Percentiles rank a stretch among this genome's conserved stretches.
Conservation (phyloP, 768 basidiomycete species). For the Obba rivulosa region DNA sequence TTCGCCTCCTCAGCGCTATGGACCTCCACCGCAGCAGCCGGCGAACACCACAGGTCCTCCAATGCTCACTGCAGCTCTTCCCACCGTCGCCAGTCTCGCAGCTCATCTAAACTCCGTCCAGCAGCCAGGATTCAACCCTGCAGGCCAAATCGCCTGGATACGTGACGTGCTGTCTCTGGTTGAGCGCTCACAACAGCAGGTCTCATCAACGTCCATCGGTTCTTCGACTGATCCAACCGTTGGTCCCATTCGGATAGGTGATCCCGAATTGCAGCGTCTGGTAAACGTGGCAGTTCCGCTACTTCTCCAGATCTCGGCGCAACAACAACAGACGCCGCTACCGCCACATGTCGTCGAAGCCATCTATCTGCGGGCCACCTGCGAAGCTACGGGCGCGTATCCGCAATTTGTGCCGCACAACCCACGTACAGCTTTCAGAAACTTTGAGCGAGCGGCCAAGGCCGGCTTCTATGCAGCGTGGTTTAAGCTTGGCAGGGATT, state of each 20-base stretch:
- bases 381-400: conserved; percentile 69
- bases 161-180: conserved; percentile 79
- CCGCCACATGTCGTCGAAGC: conserved; percentile 60
- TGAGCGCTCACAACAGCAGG: conserved; percentile 44
- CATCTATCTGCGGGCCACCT: conserved; percentile 65
- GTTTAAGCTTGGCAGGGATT: conserved; percentile 89
- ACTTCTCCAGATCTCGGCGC: conserved; percentile 51
- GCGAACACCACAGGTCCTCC: conserved; percentile 24
- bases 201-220: conserved; percentile 24
- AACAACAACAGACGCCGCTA: conserved; percentile 25
- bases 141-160: conserved; percentile 68
- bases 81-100: conserved; percentile 55
- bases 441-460: conserved; percentile 81
- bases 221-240: conserved; percentile 32
- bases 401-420: conserved; percentile 61
- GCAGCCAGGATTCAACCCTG: conserved; percentile 49
- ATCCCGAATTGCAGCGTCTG: conserved; percentile 55
- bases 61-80: conserved; percentile 62
- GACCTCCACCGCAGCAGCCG: conserved; percentile 7
- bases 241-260: conserved; percentile 46
- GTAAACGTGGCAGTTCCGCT: conserved; percentile 60
- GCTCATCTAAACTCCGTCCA: conserved; percentile 48
- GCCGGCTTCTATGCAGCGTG: conserved; percentile 77
- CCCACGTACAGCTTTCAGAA: conserved; percentile 78
- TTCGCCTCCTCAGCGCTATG: neutral